A percentile compares a stretch with the other conserved stretches of the same genome.
Conservation (phyloP, 2,329 filamentous ascomycete species). For the Aspergillus brunneoviolaceus region DNA sequence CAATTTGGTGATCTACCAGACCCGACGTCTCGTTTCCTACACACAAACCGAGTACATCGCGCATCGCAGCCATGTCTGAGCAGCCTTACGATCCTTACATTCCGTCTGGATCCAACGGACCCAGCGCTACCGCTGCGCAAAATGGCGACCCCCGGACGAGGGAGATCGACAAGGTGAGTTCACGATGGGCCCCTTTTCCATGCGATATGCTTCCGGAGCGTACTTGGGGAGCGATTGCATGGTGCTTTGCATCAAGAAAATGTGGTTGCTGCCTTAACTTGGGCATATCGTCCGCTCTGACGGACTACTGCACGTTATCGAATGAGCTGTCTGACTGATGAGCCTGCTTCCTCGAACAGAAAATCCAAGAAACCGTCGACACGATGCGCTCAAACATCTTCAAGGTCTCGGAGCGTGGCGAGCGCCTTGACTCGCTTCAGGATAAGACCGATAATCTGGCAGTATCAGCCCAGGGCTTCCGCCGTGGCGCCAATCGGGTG, state of each 20-base stretch:
- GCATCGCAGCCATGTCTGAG: conserved; percentile 53
- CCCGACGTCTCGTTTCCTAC: conserved; percentile 13
- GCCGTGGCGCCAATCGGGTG: conserved; percentile 91
- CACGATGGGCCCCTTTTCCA: background rate
- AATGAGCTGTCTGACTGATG: background rate
- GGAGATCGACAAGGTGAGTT: conserved; percentile 81
- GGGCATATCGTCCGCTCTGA: background rate
- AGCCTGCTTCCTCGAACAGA: conserved; percentile 53
- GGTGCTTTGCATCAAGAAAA: background rate
- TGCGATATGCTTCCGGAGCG: background rate
- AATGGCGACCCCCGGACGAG: conserved; percentile 65
- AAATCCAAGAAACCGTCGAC: conserved; percentile 95
- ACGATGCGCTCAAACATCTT: conserved; percentile 98
- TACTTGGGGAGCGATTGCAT: background rate
- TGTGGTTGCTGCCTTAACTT: background rate
- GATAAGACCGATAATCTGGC: conserved; percentile 93
- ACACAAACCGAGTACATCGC: conserved; percentile 14
- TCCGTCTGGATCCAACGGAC: conserved; percentile 60
- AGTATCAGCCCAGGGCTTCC: conserved; percentile 90
- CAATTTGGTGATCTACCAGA: conserved; percentile 20
- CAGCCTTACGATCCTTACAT: conserved; percentile 87
- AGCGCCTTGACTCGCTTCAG: conserved; percentile 81
- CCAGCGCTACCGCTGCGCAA: conserved; percentile 51
- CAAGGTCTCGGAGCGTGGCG: conserved; percentile 91
- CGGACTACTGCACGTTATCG: background rate